phyloP scores from a whole-genome alignment of 805 yeast species.

The Monosporozyma yasuniensis region DNA sequence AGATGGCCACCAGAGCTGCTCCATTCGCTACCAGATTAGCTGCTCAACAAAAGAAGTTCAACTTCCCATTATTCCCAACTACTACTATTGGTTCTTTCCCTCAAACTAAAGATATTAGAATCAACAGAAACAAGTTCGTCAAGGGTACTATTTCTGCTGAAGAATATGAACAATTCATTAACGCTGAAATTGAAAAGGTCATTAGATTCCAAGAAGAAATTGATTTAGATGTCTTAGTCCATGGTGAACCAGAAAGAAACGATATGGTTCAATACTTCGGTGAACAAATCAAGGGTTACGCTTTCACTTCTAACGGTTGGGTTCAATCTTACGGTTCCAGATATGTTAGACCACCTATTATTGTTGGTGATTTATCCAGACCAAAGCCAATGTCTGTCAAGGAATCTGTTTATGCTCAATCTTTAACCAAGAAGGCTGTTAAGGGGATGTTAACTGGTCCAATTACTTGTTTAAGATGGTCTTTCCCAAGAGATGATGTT shows the following conservation, averaged over 20 bases:
- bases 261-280: conserved; percentile 99
- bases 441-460: conserved; percentile 99
- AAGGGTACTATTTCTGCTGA: conserved; percentile 94
- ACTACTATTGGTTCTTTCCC: conserved; percentile 99
- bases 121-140: conserved; percentile 95
- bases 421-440: conserved; percentile 89
- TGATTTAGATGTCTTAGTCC: conserved; percentile 96
- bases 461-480: conserved; percentile 98
- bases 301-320: conserved; percentile 99
- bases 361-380: conserved; percentile 98
- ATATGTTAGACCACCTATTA: conserved; percentile 98
- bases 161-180: conserved; percentile 93
- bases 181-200: conserved; percentile 91
- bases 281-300: conserved; percentile 96
- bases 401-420: conserved; percentile 98
- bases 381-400: conserved; percentile 97
- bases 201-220: conserved; percentile 99
- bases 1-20: conserved; percentile 73
- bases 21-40: conserved; percentile 81
- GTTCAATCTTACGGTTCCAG: conserved; percentile 99
- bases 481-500: conserved; percentile 99
- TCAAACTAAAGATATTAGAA: conserved; percentile 98
- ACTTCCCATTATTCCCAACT: conserved; percentile 98
- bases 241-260: conserved; percentile 99
- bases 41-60: conserved; percentile 78